Evolutionary conservation across 352 stramenopile genomes (phyloP), one percentile per base, ranked within the genome.

Genomic region (Phytophthora quininea): DNA sequence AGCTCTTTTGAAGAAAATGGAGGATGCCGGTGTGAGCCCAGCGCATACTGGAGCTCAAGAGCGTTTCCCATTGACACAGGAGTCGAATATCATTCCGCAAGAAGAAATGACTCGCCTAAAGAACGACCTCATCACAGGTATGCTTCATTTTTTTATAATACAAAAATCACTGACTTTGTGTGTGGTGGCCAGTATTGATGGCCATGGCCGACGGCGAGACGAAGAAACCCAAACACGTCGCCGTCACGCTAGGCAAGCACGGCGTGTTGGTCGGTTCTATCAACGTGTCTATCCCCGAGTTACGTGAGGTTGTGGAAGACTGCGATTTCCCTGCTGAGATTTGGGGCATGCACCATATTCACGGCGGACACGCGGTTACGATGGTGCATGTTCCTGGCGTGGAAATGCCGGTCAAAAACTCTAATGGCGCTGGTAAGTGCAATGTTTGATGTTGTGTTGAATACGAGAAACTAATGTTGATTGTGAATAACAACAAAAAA

Each of bases 231-330:
- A 91, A 88, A 63, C 82, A 93, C 46, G 73, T 96, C 33, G 69
- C 95, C 43, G 84, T 95, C 8, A 96, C 89, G 9, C 62, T 96
- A 24, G 89, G 89, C 42, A 87, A 88, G 56, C 74, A 92, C 48
- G 89, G 89, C 2, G 80, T 92, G 8, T 57, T 96, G 24, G 72
- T 92, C 11, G 81, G 76, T 2, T 92, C 86, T 10, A 68, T 90
- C 58, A 91, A 92, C 60, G 58, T 91, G 27, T 56, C 69, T 15
- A 53, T 70, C 8, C n/a, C 31, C 4, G 61, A 80, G 14, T 19
- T 88, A 30, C 64, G 70, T 11, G 52, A 64, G 12, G 45, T 70
- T 15, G 69, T 76, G 12, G 62, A 69, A 7, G 43, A 74, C 0
- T 80, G 60, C 15, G 54, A 79, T 19, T 83, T 90, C 45, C 42